Evolutionary conservation across 495 filamentous ascomycete genomes (phyloP), one percentile per base, ranked within the genome.

Genomic region (Penicillium tannophilum): DNA sequence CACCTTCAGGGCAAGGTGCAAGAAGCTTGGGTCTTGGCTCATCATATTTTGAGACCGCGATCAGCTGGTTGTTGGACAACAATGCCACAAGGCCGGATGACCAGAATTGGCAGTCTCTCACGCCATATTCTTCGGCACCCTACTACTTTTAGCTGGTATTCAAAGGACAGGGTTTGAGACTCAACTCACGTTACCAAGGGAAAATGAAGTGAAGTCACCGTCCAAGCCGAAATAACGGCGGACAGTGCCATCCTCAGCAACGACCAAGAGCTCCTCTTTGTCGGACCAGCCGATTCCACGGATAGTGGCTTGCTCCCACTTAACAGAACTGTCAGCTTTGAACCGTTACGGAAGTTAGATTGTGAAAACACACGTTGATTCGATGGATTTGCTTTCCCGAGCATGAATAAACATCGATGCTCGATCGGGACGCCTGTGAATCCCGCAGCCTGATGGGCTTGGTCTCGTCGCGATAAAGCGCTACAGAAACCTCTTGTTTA

Each of bases 211-310:
- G 72, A 98, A 98, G 63, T 98, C 93, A 42, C 90, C 90, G 71
- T 96, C 88, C 33, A 98, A 75, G 66, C 96, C 90, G 66, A 89
- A 90, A 68, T 98, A 98, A 68, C 90, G 93, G 56, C 92, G 81
- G 28, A 98, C 93, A 9, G 86, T 92, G 52, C 94, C 94, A 66
- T 98, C 94, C 56, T 89, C 85, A 4, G 91, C 90, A 50, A 97
- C 86, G 4, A 96, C 88, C 8, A 98, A 77, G 16, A 98, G 82
- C 71, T 91, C 90, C 80, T 98, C 94, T 62, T 97, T 91, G 67
- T 96, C 94, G 35, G 93, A 97, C 94, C 94, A 98, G 19, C 94
- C 94, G 17, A 98, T 80, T 10, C 92, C 92, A 69, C 87, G 87
- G 63, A 98, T 91, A 3, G 87, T 81, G 31, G 91, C 91, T 79